Evolutionary conservation across 441 rosid genomes (phyloP).

Genomic region (Jatropha multifida): DNA sequence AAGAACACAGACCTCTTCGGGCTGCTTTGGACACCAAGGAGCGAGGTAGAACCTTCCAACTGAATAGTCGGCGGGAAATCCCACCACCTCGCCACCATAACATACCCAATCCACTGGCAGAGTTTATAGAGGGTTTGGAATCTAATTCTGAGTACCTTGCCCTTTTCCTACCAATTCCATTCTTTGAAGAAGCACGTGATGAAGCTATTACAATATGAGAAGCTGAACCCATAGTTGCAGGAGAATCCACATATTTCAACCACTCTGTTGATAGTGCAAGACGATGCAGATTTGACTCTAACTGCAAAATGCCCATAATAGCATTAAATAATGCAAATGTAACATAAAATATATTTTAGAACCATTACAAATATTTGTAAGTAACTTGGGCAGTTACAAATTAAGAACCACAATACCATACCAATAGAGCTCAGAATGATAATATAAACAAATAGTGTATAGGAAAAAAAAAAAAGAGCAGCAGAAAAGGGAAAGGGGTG

Average conservation of each 20-base stretch:
- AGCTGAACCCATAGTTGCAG: slow-evolving; percentile 68
- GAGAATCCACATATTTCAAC: slow-evolving; percentile 75
- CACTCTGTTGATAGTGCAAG: slow-evolving; percentile 83
- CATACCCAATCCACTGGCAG: slow-evolving; percentile 62
- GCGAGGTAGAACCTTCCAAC: slow-evolving; percentile 79
- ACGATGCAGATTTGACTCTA: slow-evolving; percentile 72
- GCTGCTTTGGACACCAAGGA: slow-evolving; percentile 80
- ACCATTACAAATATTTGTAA: background rate
- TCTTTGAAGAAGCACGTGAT: slow-evolving; percentile 57
- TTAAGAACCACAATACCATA: background rate
- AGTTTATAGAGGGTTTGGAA: slow-evolving; percentile 47
- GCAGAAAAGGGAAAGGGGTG: background rate
- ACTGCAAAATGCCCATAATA: slow-evolving; percentile 49
- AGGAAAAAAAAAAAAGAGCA: background rate
- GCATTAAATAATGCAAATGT: slow-evolving; percentile 15
- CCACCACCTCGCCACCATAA: slow-evolving; percentile 98
- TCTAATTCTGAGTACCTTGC: slow-evolving; percentile 50
- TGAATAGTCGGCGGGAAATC: slow-evolving; percentile 73
- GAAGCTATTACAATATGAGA: slow-evolving; percentile 61
- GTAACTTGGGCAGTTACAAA: slow-evolving; percentile 4
- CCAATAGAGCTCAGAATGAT: background rate
- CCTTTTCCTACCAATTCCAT: slow-evolving; percentile 61
- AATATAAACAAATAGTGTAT: background rate
- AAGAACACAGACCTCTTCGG: slow-evolving; percentile 68
- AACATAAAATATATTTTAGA: background rate